Evolutionary conservation across 257 asterid genomes (phyloP), one percentile per base, ranked within the genome.

Genomic region (Lavandula angustifolia): DNA sequence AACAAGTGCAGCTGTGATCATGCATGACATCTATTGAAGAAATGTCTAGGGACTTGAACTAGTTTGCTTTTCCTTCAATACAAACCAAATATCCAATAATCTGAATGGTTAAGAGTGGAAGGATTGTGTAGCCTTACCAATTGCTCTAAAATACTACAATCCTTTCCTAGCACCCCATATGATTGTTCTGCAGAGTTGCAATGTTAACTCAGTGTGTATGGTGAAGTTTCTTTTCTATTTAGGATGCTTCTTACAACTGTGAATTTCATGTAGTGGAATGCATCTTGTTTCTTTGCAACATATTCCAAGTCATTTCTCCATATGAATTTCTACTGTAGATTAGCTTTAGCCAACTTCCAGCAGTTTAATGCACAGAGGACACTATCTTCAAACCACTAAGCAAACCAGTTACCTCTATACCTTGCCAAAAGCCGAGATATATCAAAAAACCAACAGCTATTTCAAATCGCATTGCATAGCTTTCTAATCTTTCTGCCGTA

Each of bases 401-500:
- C 48, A 35, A 35, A 49, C 34, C 44, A 40, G 42, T 54, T 47
- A 64, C 65, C 58, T 8, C 8, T 9, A 47, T 10, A 10, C 4
- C 46, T 62, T 17, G 42, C 44, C 54, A 53, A 65, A 60, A 35
- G 27, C 38, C 33, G 27, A 22, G 16, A 10, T 58, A 47, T 34
- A 11, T 31, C 42, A 12, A 43, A 56, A 65, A 50, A 57, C 29
- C 66, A 16, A 7, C 34, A 46, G 11, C 68, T 58, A 65, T 38
- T 67, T 82, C 76, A 78, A 70, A 64, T 67, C 55, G 80, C 61
- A 27, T 71, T 61, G 60, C 81, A 78, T 13, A 89, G 77, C 79
- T 82, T 84, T 80, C 79, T 75, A 61, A 94, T 80, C 81, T 66
- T 86, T 62, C 99, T 78, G 64, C 89, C 99, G 29, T 84, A 83